phyloP scores from a whole-genome alignment of 2,329 filamentous ascomycete genomes.

The Geosmithia putterillii region DNA sequence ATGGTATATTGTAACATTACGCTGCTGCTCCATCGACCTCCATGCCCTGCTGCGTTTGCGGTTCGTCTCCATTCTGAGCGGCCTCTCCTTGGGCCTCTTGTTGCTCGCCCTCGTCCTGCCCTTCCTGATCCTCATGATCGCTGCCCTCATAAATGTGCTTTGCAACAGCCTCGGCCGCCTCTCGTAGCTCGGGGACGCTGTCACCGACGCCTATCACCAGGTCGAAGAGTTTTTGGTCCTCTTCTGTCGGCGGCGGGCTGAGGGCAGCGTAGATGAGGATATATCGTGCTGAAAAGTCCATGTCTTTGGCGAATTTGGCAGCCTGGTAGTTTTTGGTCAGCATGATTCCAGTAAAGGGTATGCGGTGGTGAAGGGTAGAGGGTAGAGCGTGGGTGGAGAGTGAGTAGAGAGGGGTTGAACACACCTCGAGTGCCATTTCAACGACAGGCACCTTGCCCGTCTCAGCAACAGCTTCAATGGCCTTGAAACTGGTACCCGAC shows the following conservation, averaged over 20 bases:
- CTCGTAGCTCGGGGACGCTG: too few relatives aligned
- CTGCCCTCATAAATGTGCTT: too few relatives aligned
- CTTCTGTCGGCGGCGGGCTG: not conserved
- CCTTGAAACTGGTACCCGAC: conserved; percentile 44
- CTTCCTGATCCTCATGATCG: too few relatives aligned
- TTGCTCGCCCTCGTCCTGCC: not conserved
- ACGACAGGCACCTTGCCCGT: conserved; percentile 48
- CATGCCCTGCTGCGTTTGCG: not conserved
- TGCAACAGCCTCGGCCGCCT: too few relatives aligned
- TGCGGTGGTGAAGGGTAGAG: too few relatives aligned
- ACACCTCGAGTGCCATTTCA: conserved; percentile 39
- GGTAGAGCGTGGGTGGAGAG: not conserved
- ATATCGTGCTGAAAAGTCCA: conserved; percentile 41
- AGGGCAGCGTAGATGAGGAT: conserved; percentile 36
- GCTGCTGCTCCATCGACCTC: not conserved
- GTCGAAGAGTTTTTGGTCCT: not conserved
- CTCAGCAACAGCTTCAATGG: conserved; percentile 37
- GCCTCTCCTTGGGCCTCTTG: not conserved
- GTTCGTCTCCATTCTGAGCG: not conserved
- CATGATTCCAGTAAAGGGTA: too few relatives aligned
- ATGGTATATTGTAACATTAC: not conserved
- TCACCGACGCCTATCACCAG: not conserved
- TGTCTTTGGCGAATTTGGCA: conserved; percentile 43
- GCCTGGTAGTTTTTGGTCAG: too few relatives aligned
- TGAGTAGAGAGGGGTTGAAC: conserved; percentile 8